phyloP scores from a whole-genome alignment of 202 grass and related monocot genomes.

The Hordeum pubiflorum region DNA sequence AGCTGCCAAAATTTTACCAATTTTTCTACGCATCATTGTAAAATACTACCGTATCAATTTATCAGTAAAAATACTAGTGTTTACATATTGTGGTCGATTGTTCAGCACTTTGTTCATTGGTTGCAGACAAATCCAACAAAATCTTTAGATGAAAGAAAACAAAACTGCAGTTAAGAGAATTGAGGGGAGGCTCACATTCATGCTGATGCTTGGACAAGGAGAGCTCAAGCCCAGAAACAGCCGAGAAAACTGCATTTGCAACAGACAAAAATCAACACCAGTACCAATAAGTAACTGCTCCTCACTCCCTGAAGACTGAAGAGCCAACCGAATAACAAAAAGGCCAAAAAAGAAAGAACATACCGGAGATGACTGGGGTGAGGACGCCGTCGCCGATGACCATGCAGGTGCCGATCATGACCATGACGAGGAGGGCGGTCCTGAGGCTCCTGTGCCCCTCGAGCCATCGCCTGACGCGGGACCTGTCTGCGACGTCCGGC shows the following conservation, averaged over 20 bases:
- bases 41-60: too few species aligned
- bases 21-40: neutral
- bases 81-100: neutral
- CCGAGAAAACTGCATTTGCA: conserved; percentile 82
- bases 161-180: neutral
- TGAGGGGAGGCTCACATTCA: conserved; percentile 59
- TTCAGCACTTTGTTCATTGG: neutral
- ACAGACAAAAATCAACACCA: conserved; percentile 12
- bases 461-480: conserved; percentile 51
- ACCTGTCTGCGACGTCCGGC: conserved; percentile 16
- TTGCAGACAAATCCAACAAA: neutral
- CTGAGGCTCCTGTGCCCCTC: conserved; percentile 61
- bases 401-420: conserved; percentile 96
- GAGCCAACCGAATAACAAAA: neutral
- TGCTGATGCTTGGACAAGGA: conserved; percentile 81
- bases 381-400: conserved; percentile 95
- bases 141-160: neutral
- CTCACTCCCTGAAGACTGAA: neutral
- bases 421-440: conserved; percentile 66
- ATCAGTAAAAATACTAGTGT: too few species aligned
- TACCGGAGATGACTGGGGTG: conserved; percentile 81
- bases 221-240: conserved; percentile 90
- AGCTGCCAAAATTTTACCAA: neutral
- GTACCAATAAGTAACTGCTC: neutral
- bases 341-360: neutral